Evolutionary conservation across 2,329 filamentous ascomycete genomes (phyloP).

Genomic region (Nothophaeocryptopus gaeumannii): DNA sequence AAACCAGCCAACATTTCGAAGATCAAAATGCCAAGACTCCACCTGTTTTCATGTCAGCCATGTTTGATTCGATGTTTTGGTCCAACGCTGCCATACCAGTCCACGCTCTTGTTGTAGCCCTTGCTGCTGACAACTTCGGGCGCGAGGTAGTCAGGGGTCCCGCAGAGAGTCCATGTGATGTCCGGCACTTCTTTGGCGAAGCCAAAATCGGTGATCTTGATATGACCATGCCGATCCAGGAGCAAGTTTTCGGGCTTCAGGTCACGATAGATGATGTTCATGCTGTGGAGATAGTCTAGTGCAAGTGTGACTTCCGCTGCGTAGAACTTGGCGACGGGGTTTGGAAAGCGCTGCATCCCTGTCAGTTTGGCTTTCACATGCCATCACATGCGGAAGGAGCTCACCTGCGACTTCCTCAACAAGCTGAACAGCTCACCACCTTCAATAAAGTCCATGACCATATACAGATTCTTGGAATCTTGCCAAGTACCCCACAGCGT

Average conservation of each 20-base stretch:
- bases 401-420: conserved; percentile 79
- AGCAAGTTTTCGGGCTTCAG: conserved; percentile 93
- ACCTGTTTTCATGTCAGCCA: conserved; percentile 58
- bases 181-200: conserved; percentile 98
- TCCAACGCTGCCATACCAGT: conserved; percentile 67
- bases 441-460: conserved; percentile 99
- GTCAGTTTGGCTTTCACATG: neutral
- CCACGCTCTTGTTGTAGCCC: conserved; percentile 98
- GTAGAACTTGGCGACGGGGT: conserved; percentile 98
- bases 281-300: conserved; percentile 88
- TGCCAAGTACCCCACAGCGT: conserved; percentile 99
- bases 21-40: conserved; percentile 96
- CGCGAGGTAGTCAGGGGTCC: conserved; percentile 94
- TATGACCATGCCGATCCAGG: conserved; percentile 80
- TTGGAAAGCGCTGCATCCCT: conserved; percentile 79
- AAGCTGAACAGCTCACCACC: conserved; percentile 96
- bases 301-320: conserved; percentile 95
- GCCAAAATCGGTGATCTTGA: conserved; percentile 92
- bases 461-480: conserved; percentile 92
- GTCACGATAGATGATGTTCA: conserved; percentile 97
- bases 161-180: conserved; percentile 98
- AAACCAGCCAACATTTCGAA: conserved; percentile 99
- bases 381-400: neutral
- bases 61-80: neutral
- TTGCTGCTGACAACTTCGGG: conserved; percentile 99